phyloP scores from a whole-genome alignment of 371 early-diverging fungal species.

The Massospora cicadina region DNA sequence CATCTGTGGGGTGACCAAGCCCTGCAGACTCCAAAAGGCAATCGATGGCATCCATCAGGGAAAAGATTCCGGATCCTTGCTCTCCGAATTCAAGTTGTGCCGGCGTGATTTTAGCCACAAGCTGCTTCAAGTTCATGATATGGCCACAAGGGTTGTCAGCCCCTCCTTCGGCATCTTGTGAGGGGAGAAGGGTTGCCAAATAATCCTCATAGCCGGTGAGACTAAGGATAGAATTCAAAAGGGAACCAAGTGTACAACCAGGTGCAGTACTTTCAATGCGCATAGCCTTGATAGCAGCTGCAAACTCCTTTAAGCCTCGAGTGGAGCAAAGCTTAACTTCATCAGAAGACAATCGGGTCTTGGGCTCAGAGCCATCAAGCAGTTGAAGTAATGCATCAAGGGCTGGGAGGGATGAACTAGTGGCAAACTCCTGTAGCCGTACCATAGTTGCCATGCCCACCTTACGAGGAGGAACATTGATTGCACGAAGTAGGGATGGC shows the following conservation, averaged over 20 bases:
- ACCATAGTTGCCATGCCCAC: not conserved
- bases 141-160: not conserved
- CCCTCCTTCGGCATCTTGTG: not conserved
- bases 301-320: not conserved
- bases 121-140: not conserved
- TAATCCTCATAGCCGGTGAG: not conserved
- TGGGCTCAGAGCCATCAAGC: not conserved
- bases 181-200: not conserved
- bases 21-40: slow-evolving; percentile 1
- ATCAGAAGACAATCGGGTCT: not conserved
- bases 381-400: not conserved
- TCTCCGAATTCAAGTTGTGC: not conserved
- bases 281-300: not conserved
- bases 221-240: not conserved
- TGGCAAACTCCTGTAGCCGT: not conserved
- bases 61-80: not conserved
- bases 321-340: not conserved
- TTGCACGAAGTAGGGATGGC: not conserved
- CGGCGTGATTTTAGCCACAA: not conserved
- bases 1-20: not conserved
- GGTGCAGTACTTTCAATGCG: not conserved
- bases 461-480: not conserved
- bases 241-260: not conserved
- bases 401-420: not conserved
- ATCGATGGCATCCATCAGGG: not conserved